Evolutionary conservation across 176 grass and related monocot species (phyloP), one percentile per base, ranked within the genome.

Genomic region (Puya raimondii): DNA sequence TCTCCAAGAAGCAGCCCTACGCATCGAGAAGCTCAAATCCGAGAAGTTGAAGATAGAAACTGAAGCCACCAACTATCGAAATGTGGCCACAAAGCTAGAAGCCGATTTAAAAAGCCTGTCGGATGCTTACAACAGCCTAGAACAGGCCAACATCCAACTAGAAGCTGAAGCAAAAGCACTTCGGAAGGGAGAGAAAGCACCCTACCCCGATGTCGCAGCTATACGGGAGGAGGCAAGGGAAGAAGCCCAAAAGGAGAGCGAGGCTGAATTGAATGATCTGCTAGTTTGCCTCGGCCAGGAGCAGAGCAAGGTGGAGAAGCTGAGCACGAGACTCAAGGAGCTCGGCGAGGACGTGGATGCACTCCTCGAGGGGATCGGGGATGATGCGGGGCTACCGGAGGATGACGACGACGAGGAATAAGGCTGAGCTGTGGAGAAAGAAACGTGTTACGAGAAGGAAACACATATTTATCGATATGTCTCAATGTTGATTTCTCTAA

Each of bases 241-340:
- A 80, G 94, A 90, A 75, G 94, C 94, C 1, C 81, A 90, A 80
- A 87, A 92, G 66, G 94, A 90, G 50, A 88, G 75, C 3, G 95
- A 94, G 73, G 90, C 76, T 0, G 95, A 99, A 75, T 72, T 94
- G 75, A 94, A 86, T 65, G 95, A 99, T 80, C 88, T 99, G 3
- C 80, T 99, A 2, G 82, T 99, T 76, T 99, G 95, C 81, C 81
- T 94, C n/a, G 95, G 95, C 11, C 95, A 99, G 80, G 95, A 99
- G 71, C 95, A 99, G 63, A 99, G 63, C 42, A 99, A 99, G 87
- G 95, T 99, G n/a, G 90, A 99, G 87, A 94, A 87, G 76, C 75
- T 99, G 70, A 86, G 84, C 56, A 25, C 85, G 75, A 84, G 75
- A 78, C 64, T 99, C 51, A 81, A 68, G 20, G 95, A 94, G 75